phyloP scores from a whole-genome alignment of 345 rosid genomes.

The Acer yangbiense region DNA sequence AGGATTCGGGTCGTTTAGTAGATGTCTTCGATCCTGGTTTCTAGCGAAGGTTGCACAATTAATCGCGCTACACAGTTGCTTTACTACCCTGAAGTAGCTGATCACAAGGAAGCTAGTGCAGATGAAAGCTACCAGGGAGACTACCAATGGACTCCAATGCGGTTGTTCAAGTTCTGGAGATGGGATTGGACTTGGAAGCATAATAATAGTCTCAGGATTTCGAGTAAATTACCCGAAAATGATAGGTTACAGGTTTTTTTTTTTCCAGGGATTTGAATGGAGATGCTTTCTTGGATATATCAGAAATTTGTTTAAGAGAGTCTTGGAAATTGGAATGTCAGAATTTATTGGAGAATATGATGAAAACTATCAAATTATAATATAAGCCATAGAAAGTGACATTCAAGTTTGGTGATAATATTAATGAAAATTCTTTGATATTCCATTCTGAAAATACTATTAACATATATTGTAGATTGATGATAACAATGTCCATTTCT shows the following conservation, averaged over 20 bases:
- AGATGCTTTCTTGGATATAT: slow-evolving; percentile 3
- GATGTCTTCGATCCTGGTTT: slow-evolving; percentile 21
- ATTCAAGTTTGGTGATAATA: slow-evolving; percentile 7
- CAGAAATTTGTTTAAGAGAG: not conserved
- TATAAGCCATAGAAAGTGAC: not conserved
- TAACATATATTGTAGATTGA: not conserved
- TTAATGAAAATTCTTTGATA: not conserved
- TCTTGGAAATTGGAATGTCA: slow-evolving; percentile 8
- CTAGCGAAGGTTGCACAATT: not conserved
- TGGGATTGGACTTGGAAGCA: slow-evolving; percentile 11
- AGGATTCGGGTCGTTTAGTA: slow-evolving; percentile 13
- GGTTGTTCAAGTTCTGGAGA: not conserved
- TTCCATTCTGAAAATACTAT: not conserved
- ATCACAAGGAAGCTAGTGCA: slow-evolving; percentile 21
- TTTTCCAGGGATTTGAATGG: not conserved
- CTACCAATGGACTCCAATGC: slow-evolving; percentile 12
- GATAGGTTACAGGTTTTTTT: not conserved
- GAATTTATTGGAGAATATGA: not conserved
- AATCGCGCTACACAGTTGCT: slow-evolving; percentile 3
- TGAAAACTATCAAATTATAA: not conserved
- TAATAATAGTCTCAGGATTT: not conserved
- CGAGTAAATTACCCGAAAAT: not conserved
- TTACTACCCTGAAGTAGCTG: slow-evolving; percentile 24
- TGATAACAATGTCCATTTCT: slow-evolving; percentile 1
- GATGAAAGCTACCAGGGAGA: slow-evolving; percentile 13